Conservation (phyloP, 192 early-diverging fungal genomes). For the Backusella morwellensis region DNA sequence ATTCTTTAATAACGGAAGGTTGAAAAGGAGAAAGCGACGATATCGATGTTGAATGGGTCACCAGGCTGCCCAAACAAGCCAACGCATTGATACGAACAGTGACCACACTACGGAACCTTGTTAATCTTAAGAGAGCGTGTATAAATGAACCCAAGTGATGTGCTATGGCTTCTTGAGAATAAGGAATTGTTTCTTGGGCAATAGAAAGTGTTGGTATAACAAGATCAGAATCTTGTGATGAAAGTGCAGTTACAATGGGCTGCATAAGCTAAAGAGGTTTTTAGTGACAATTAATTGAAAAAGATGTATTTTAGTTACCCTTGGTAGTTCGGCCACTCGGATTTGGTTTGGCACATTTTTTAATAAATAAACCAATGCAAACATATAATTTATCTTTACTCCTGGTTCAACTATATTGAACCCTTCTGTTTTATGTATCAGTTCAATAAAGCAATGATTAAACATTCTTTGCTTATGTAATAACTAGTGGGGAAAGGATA, state of each 20-base stretch:
- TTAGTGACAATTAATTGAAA: background rate
- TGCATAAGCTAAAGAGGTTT: conserved; percentile 61
- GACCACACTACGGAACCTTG: conserved; percentile 28
- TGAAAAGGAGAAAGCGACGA: conserved; percentile 58
- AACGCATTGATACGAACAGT: conserved; percentile 61
- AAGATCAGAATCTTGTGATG: conserved; percentile 58
- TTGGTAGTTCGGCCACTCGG: conserved; percentile 64
- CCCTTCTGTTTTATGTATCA: conserved; percentile 51
- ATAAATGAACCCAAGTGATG: conserved; percentile 17
- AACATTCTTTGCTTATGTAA: conserved; percentile 87
- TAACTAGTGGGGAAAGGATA: conserved; percentile 42
- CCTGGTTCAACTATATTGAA: conserved; percentile 17
- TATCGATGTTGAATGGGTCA: conserved; percentile 51
- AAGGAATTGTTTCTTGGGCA: conserved; percentile 61
- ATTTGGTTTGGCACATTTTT: conserved; percentile 78
- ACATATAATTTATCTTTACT: conserved; percentile 67
- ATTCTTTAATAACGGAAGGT: conserved; percentile 54
- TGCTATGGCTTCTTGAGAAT: conserved; percentile 46
- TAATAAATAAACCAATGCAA: conserved; percentile 78
- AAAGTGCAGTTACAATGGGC: conserved; percentile 72
- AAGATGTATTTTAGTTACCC: conserved; percentile 35
- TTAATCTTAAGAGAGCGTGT: conserved; percentile 12
- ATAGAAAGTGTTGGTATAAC: conserved; percentile 71
- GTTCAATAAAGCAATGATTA: conserved; percentile 62
- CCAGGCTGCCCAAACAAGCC: conserved; percentile 58